These are phyloP conservation scores for Penicillium sp. DNA, from an alignment of 2,329 filamentous ascomycete species.

Conservation along the genomic window DNA sequence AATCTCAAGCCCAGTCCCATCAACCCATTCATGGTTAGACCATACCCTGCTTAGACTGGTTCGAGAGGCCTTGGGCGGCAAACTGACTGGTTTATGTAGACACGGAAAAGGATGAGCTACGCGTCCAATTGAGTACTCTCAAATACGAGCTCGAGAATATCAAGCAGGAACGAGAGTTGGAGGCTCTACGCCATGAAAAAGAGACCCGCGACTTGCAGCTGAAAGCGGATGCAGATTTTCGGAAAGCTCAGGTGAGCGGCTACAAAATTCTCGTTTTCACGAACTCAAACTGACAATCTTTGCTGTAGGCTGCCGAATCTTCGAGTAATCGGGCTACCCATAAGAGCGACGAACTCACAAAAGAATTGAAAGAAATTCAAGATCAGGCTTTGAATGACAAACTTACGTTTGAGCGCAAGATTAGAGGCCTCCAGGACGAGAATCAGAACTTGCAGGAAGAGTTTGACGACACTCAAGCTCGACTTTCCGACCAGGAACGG, in stretches of 20 bases:
- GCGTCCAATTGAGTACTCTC: constrained; percentile 82
- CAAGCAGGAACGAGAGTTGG: constrained; percentile 83
- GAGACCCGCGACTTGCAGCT: constrained; percentile 77
- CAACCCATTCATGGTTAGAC: constrained; percentile 39
- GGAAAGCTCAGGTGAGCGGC: constrained; percentile 55
- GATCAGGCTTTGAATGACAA: constrained; percentile 57
- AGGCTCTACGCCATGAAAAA: constrained; percentile 73
- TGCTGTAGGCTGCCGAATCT: constrained; percentile 50
- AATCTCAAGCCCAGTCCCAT: constrained; percentile 36
- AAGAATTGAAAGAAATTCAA: constrained; percentile 56
- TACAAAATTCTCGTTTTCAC: neutral
- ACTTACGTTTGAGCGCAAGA: constrained; percentile 53
- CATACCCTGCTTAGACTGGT: neutral
- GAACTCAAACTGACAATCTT: neutral
- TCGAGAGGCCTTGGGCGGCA: neutral
- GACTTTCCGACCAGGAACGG: constrained; percentile 66
- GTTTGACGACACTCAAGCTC: constrained; percentile 75
- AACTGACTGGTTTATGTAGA: constrained; percentile 28
- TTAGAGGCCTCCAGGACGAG: constrained; percentile 63
- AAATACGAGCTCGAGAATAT: constrained; percentile 83
- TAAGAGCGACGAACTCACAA: constrained; percentile 54
- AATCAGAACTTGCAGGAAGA: constrained; percentile 75
- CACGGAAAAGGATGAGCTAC: constrained; percentile 69
- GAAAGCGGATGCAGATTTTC: constrained; percentile 82
- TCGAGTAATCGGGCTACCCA: constrained; percentile 50